Evolutionary conservation across 441 rosid species (phyloP), one percentile per base, ranked within the genome.

Genomic region (Aleurites moluccanus): DNA sequence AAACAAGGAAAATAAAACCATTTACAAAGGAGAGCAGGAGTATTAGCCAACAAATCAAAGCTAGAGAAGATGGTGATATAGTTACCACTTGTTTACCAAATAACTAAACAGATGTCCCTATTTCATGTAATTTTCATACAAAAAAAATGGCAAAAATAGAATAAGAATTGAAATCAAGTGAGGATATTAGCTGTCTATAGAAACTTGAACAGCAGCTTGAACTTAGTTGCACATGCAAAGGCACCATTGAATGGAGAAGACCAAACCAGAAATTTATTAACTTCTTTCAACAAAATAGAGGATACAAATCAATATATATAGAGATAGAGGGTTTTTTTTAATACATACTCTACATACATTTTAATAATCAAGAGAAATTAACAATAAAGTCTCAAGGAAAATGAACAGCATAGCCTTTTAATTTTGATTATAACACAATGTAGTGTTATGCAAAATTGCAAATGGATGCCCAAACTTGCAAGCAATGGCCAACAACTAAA

Each of bases 41-140:
- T n/a, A 28, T 30, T 28, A n/a, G 60, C 59, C 1, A 28, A 67
- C 56, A 67, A 15, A 27, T 67, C 59, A 67, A 67, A 67, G 55
- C 35, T 50, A 68, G 8, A 56, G 10, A 23, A 57, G 64, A 40
- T 1, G 25, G 65, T 71, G 55, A 21, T 23, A 49, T 25, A 1
- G 7, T 16, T 3, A 50, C 1, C 27, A 30, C 6, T 52, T 0
- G 47, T 25, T 25, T 2, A 15, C 13, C 21, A n/a, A 33, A 18
- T 30, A n/a, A 67, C 56, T 18, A 21, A 67, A 49, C 2, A 47
- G 1, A 47, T 47, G 42, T 25, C 27, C 16, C 13, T 68, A 50
- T 16, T 68, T 64, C 28, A 64, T 21, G 45, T 64, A 10, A 10
- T n/a, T 40, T 40, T 1, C 13, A 56, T 8, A 61, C 40, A 61